Evolutionary conservation across 352 stramenopile genomes (phyloP).

Genomic region (Phytopythium kandeliae): DNA sequence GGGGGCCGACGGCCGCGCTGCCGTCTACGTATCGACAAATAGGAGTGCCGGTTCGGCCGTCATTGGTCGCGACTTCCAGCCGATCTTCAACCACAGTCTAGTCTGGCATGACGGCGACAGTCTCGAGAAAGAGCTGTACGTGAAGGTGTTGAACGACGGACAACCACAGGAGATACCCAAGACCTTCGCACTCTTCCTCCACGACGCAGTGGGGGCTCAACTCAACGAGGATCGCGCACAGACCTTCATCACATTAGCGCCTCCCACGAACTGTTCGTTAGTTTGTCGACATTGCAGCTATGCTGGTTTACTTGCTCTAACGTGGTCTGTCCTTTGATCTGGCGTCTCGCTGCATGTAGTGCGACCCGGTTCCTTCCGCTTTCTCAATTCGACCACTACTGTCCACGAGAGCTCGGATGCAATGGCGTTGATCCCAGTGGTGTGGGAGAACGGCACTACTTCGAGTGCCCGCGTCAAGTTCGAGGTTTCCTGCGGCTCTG

Average conservation of each 20-base stretch:
- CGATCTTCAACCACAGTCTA: slow-evolving; percentile 63
- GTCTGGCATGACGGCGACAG: slow-evolving; percentile 72
- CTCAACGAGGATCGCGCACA: slow-evolving; percentile 46
- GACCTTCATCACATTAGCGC: slow-evolving; percentile 38
- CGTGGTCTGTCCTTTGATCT: not conserved
- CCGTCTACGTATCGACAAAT: slow-evolving; percentile 58
- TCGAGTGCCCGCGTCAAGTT: slow-evolving; percentile 36
- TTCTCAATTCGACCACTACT: slow-evolving; percentile 27
- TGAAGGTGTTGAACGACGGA: slow-evolving; percentile 57
- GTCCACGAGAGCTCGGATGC: slow-evolving; percentile 22
- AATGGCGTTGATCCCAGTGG: slow-evolving; percentile 25
- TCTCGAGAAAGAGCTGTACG: slow-evolving; percentile 58
- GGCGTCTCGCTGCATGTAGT: slow-evolving; percentile 17
- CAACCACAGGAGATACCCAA: slow-evolving; percentile 42
- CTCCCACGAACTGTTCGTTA: slow-evolving; percentile 47
- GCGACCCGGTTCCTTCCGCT: slow-evolving; percentile 39
- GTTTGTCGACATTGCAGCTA: not conserved
- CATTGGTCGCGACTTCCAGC: slow-evolving; percentile 43
- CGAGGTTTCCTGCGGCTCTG: slow-evolving; percentile 34
- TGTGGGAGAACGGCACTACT: slow-evolving; percentile 56
- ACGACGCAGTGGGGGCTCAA: slow-evolving; percentile 43
- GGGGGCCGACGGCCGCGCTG: slow-evolving; percentile 46
- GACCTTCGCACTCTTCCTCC: slow-evolving; percentile 47
- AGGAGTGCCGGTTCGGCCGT: slow-evolving; percentile 35
- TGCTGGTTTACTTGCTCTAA: not conserved